Base-by-base conservation (phyloP, 345 rosid species). In the Barbarea vulgaris region DNA sequence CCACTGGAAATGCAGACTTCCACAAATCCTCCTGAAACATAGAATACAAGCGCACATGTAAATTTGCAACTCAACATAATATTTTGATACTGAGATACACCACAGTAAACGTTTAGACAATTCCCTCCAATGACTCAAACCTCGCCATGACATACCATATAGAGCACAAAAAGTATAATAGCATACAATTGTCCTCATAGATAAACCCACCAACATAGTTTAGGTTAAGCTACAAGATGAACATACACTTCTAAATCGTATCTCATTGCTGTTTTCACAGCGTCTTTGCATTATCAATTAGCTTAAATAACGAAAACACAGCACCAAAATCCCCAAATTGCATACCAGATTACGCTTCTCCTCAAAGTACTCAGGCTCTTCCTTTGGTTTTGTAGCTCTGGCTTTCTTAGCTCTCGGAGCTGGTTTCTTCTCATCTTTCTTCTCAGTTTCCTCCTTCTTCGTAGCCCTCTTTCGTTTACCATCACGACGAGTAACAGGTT, bases 1-100 rank as follows among this genome's bases (percentile, higher is more conserved):
- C 99, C 71, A 94, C 97, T 10, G 97, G 97, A 75, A 89, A 89
- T 13, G 82, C 89, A 41, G 72, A 84, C 82, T 81, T 89, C 98
- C 98, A 94, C 25, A 94, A 77, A 77, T 88, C 98, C 76, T 94
- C 95, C 98, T 94, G 79, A 73, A 85, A 24, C 13, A 64, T 28
- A 78, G 19, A 71, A 63, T 63, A 51, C 18, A 41, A 75, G 11
- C 4, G 15, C 33, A 75, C 21, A 58, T 6, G n/a, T 46, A 21
- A 24, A 42, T 54, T 31, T 31, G 34, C 34, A 31, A 31, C 34
- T 31, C 34, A 31, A 6, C 34, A 31, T 31, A 31, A 31, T 31
- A 6, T 31, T 31, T 14, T 30, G 41, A 31, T 30, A 46, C 7
- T 47, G n/a, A 42, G 33, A 36, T 36, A 36, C 42, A 34, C 42